Base-by-base conservation (phyloP, 1,284 basidiomycete genomes). In the Amylostereum chailletii region DNA sequence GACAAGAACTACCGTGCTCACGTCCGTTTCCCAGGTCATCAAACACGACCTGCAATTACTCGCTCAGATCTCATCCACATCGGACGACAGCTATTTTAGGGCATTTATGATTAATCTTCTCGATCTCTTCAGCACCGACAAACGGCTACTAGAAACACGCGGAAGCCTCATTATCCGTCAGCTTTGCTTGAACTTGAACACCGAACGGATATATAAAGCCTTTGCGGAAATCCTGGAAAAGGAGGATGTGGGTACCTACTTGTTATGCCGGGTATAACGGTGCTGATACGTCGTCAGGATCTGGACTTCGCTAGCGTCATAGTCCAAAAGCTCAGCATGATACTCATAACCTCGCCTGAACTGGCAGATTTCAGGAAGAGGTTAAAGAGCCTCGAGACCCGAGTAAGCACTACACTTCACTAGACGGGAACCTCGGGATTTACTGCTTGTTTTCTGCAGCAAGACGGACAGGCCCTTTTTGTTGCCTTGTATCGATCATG, bases 141-240 rank as follows among this genome's bases (percentile, higher is more conserved):
- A 94, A 39, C 76, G 90, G 45, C 69, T 99, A 43, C 71, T 99
- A 30, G 95, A 99, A 59, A 88, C 88, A 0, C 77, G 95, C 34
- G 95, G 96, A 10, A 96, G 93, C 62, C 74, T 99, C 37, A 99
- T 99, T 62, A 94, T 99, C 51, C 81, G 95, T 3, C 94, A 99
- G 62, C 73, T 99, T 4, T 99, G 96, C 63, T 69, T 94, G 38
- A 92, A 94, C 60, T 76, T 99, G 49, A 96, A 95, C 62, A 93
- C 94, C 0, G 96, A 99, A 65, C 78, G 88, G 57, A 98, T 99
- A 62, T 99, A 97, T 65, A 77, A 90, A 49, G 92, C 94, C 0
- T 90, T 98, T 58, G 95, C 96, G 0, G 95, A 98, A 68, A 94
- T 99, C 46, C 67, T 99, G 54, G 96, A 99, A 71, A 94, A 94